A percentile compares a stretch with the other conserved stretches of the same genome.
phyloP scores from a whole-genome alignment of 805 yeast species.

The Candida ascalaphidarum region DNA sequence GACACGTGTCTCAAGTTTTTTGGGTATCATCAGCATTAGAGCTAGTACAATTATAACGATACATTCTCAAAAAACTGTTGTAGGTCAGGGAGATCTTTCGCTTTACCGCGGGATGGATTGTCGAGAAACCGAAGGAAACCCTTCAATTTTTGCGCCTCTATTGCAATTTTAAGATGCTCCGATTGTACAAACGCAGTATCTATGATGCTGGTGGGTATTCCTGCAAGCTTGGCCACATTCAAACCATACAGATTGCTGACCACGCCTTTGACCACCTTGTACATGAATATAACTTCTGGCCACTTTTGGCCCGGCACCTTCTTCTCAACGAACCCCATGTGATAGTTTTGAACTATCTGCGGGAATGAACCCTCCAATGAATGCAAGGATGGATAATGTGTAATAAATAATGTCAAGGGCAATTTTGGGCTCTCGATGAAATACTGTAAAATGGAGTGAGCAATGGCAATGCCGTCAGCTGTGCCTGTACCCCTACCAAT shows the following conservation, averaged over 20 bases:
- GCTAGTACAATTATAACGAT: too few species aligned
- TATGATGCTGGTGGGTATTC: slow-evolving; percentile 41
- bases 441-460: slow-evolving; percentile 61
- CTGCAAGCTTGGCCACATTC: slow-evolving; percentile 76
- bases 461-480: slow-evolving; percentile 76
- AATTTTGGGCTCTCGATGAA: slow-evolving; percentile 27
- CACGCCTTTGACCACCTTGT: slow-evolving; percentile 28
- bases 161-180: slow-evolving; percentile 15
- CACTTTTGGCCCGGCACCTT: slow-evolving; percentile 18
- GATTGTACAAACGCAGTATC: slow-evolving; percentile 35
- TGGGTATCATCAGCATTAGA: too few species aligned
- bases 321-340: slow-evolving; percentile 57
- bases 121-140: too few species aligned
- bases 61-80: too few species aligned
- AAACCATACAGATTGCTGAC: slow-evolving; percentile 66
- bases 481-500: slow-evolving; percentile 73
- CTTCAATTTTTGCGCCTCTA: slow-evolving; percentile 9
- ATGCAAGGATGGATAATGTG: slow-evolving; percentile 71
- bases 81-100: too few species aligned
- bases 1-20: slow-evolving; percentile 14
- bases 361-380: slow-evolving; percentile 35
- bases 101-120: too few species aligned
- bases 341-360: slow-evolving; percentile 45
- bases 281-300: slow-evolving; percentile 32
- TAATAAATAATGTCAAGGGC: slow-evolving; percentile 67